Evolutionary conservation across 768 basidiomycete genomes (phyloP), one percentile per base, ranked within the genome.

Genomic region (Leucogyrophana mollusca): DNA sequence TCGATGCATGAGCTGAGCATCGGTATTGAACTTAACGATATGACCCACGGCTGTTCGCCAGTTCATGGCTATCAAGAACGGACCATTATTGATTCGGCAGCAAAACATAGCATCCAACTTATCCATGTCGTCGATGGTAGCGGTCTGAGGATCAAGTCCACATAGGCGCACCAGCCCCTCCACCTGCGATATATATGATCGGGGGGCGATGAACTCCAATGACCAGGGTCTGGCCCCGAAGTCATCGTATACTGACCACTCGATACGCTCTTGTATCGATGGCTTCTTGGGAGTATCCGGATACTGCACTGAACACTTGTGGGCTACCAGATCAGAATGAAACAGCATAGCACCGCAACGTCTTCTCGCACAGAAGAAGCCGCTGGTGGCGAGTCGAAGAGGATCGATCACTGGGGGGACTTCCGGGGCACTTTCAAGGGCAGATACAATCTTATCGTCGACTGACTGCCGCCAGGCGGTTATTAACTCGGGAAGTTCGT

Each of bases 281-380:
- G n/a, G n/a, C n/a, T n/a, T n/a, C n/a, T n/a, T n/a, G n/a, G n/a
- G n/a, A n/a, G n/a, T n/a, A 2, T 9, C 3, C 4, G 6, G 14
- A 5, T 22, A 11, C 14, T 11, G 13, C 21, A 10, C 4, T 4
- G 20, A 16, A 41, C 16, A 44, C 34, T 41, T 36, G 34, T 11
- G 43, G 43, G 34, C 43, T 37, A 44, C 21, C 20, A 44, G 34
- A 5, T 41, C 43, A 5, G 43, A 36, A 42, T 44, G 40, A 30
- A 16, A 22, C 9, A 41, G 9, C 18, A 44, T 30, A 44, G 34
- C 34, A 11, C 17, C 20, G 14, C 40, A 30, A 22, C 14, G 22
- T 2, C 34, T 17, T 21, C 18, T 37, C 10, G 9, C 13, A 21
- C 22, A 16, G 13, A 21, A 11, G 2, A 44, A 44, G 34, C 11